Evolutionary conservation across 2,329 filamentous ascomycete genomes (phyloP), one percentile per base, ranked within the genome.

Genomic region (Biscogniauxia mediterranea): DNA sequence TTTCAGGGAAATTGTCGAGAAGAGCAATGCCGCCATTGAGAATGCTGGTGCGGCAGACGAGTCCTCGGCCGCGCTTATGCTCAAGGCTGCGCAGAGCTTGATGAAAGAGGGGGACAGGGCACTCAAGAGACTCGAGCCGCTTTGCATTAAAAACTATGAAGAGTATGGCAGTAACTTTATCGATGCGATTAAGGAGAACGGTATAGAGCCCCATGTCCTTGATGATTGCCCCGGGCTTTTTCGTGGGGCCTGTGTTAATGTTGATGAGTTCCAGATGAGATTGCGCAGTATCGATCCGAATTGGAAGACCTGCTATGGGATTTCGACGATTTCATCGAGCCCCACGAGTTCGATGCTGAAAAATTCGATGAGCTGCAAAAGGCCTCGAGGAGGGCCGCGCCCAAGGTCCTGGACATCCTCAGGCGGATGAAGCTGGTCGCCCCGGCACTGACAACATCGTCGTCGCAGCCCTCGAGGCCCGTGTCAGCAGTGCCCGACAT

Each of bases 251-350:
- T 17, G 52, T 62, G 42, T 64, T 66, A 52, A 60, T 64, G 28
- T 32, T 32, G 52, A 61, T 42, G 52, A 32, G 38, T 9, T 19
- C 15, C 63, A 85, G 83, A 81, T 59, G 80, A 80, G 38, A 82
- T 86, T 57, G 78, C 80, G 57, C 71, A 77, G 52, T 80, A 78
- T 61, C 77, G 83, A 53, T 74, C 76, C 19, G 76, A 80, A 59
- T 74, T 86, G 50, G 80, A 77, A 61, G 78, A 82, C 54, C 67
- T 84, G 23, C 71, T 85, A 6, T 86, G 83, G 78, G 83, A 83
- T 56, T 85, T 86, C 65, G 84, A 86, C 59, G 83, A 86, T 57
- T 84, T 76, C 64, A 71, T 81, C 62, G 80, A 83, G 55, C 66
- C 73, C 15, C 79, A 82, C 38, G 76, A 76, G 23, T 86, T 85